These are phyloP conservation scores for Elongisporangium anandrum DNA, from an alignment of 352 stramenopile species.

Conservation along the genomic window DNA sequence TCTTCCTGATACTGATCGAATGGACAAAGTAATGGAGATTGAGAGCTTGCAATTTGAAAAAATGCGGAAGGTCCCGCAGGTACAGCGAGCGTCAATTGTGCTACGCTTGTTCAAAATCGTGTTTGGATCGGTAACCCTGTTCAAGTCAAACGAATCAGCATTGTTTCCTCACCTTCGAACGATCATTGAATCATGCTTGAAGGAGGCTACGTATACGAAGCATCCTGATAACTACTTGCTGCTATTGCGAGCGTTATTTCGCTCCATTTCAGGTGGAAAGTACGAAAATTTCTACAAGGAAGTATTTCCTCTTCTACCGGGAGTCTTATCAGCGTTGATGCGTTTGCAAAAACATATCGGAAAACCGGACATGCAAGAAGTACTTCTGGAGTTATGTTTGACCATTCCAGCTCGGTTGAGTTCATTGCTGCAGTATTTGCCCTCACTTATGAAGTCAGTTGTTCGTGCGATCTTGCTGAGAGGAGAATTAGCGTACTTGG, in stretches of 20 bases:
- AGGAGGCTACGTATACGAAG: constrained; percentile 86
- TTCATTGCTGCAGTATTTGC: constrained; percentile 96
- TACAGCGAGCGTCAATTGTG: constrained; percentile 83
- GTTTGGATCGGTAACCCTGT: constrained; percentile 94
- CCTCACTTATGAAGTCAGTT: constrained; percentile 94
- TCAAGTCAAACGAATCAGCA: constrained; percentile 94
- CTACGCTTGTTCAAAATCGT: constrained; percentile 94
- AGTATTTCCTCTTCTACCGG: constrained; percentile 91
- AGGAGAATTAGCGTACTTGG: constrained; percentile 95
- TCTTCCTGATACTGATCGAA: constrained; percentile 68
- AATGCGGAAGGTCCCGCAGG: constrained; percentile 65
- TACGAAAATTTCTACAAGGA: constrained; percentile 99
- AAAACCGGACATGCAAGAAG: constrained; percentile 84
- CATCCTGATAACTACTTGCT: constrained; percentile 95
- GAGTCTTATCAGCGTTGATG: constrained; percentile 92
- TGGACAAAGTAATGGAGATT: constrained; percentile 74
- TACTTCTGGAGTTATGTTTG: constrained; percentile 94
- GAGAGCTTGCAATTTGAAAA: constrained; percentile 70
- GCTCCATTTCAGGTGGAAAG: constrained; percentile 95
- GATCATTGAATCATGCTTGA: constrained; percentile 92
- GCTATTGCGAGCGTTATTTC: constrained; percentile 92
- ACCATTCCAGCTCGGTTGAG: constrained; percentile 95
- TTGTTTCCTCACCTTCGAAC: constrained; percentile 92
- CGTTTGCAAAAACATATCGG: constrained; percentile 89
- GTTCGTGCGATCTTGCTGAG: constrained; percentile 92